Base-by-base conservation (phyloP, 495 filamentous ascomycete genomes). In the Echria macrotheca region DNA sequence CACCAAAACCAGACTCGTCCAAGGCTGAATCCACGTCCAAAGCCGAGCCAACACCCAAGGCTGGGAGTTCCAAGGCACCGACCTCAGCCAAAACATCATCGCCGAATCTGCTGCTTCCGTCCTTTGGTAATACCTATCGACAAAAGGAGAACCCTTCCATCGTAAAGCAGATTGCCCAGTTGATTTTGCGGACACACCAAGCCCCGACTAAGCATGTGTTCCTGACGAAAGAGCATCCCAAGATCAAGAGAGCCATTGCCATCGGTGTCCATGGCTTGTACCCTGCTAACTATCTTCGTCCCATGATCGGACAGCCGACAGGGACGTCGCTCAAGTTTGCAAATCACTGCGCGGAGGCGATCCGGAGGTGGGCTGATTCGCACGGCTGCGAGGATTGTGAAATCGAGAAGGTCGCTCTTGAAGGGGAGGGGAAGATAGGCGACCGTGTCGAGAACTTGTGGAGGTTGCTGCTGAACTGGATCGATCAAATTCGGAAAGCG, bases 241-340 rank as follows among this genome's bases (percentile, higher is more conserved):
- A 75, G 54, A 79, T 95, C 6, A 90, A 81, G 63, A 86, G 80
- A 53, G 91, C 91, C 18, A 69, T 98, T 9, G 89, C 90, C 6
- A 95, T 98, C 52, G 93, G 93, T 18, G 82, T 98, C 14, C 93
- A 98, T 67, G 93, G 93, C 4, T 89, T 90, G 51, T 96, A 95
- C 55, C 93, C 93, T 4, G 89, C 89, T 17, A 78, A 84, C 0
- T 74, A 93, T 31, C 75, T 98, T 23, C 83, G 91, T 10, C 85
- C 82, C 19, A 82, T 98, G 21, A 79, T 97, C 5, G 93, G 93
- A 2, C 94, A 96, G 53, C 93, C 93, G 0, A 96, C 89, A 5
- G 93, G 93, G 4, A 98, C 93, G 5, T 96, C 91, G 1, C 83
- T 96, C 49, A 83, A 87, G 33, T 98, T 98, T 61, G 90, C 91